Conservation (phyloP, 768 basidiomycete species). For the Tylopilus sp. region DNA sequence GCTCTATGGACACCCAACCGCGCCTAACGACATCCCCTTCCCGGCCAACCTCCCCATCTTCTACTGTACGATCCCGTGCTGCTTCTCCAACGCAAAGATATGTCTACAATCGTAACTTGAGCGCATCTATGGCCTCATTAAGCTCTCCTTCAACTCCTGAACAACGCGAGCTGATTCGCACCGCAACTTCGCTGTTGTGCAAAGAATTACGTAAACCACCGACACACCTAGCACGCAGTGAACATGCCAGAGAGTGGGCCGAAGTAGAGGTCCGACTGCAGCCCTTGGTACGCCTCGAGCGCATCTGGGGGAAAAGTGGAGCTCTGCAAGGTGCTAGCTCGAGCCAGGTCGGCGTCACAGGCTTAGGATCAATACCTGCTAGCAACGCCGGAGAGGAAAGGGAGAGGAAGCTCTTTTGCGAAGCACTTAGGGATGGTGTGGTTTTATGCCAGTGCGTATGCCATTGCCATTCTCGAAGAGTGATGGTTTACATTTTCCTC, state of each 20-base stretch:
- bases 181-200: constrained; percentile 60
- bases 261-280: constrained; percentile 70
- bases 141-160: constrained; percentile 48
- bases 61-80: constrained; percentile 41
- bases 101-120: constrained; percentile 53
- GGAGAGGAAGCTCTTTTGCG: constrained; percentile 68
- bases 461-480: constrained; percentile 7
- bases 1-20: constrained; percentile 25
- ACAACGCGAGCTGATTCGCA: constrained; percentile 64
- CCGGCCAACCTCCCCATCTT: constrained; percentile 42
- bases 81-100: constrained; percentile 48
- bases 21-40: constrained; percentile 27
- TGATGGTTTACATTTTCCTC: constrained; percentile 4
- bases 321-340: constrained; percentile 38
- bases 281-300: constrained; percentile 62
- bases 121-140: constrained; percentile 58
- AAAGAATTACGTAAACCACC: constrained; percentile 64
- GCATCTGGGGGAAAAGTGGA: constrained; percentile 72
- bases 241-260: constrained; percentile 60
- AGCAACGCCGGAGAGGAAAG: constrained; percentile 65
- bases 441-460: constrained; percentile 83
- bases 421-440: constrained; percentile 79
- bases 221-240: constrained; percentile 47
- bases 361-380: constrained; percentile 33
- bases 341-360: constrained; percentile 35